Evolutionary conservation across 1,139 yeast genomes (phyloP).

Genomic region (Sugiyamaella castrensis): DNA sequence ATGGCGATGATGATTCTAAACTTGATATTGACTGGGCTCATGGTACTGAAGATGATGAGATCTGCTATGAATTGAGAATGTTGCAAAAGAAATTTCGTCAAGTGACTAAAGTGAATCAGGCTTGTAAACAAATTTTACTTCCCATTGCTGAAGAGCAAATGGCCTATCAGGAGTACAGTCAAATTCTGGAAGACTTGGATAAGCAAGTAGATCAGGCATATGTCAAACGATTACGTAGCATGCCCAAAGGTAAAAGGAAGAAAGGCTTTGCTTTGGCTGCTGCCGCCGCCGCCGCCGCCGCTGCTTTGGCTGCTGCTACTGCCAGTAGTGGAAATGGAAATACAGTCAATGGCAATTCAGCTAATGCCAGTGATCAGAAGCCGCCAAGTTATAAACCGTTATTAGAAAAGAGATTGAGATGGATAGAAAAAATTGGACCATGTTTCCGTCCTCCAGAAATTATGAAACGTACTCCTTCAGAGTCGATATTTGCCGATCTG

Average conservation of each 20-base stretch:
- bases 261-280: constrained; percentile 17
- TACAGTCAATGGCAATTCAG: constrained; percentile 45
- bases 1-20: constrained; percentile 21
- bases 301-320: not conserved
- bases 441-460: constrained; percentile 64
- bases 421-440: constrained; percentile 89
- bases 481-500: constrained; percentile 49
- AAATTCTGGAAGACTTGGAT: constrained; percentile 88
- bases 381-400: constrained; percentile 42
- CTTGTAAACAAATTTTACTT: constrained; percentile 60
- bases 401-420: constrained; percentile 78
- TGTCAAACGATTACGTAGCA: constrained; percentile 76
- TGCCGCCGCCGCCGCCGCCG: constrained; percentile 24
- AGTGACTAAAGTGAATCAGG: constrained; percentile 61
- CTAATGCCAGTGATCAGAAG: constrained; percentile 39
- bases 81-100: constrained; percentile 67
- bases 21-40: constrained; percentile 70
- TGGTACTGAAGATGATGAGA: constrained; percentile 90
- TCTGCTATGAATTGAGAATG: constrained; percentile 75
- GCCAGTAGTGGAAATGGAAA: constrained; percentile 5
- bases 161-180: constrained; percentile 92
- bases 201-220: constrained; percentile 97
- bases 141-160: constrained; percentile 85
- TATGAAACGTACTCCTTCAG: constrained; percentile 71
- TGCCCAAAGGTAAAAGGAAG: constrained; percentile 73